phyloP scores from a whole-genome alignment of 805 yeast genomes.

The Candida tibetensis region DNA sequence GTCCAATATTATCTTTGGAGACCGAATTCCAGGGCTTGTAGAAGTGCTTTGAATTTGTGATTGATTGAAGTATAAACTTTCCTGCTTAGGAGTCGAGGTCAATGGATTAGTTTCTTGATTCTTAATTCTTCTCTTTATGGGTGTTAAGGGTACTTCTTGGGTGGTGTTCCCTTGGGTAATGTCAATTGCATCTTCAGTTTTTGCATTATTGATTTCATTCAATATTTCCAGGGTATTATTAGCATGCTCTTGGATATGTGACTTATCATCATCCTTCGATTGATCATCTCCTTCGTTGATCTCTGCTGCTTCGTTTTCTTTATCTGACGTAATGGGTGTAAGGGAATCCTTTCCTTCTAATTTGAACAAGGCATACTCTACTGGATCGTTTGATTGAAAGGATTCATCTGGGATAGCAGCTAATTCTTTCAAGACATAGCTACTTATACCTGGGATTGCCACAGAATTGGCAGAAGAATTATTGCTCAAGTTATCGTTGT shows the following conservation, averaged over 20 bases:
- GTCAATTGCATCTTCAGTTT: conserved; percentile 35
- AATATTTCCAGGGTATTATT: conserved; percentile 32
- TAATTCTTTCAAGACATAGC: conserved; percentile 48
- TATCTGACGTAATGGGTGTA: not conserved
- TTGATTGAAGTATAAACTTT: conserved; percentile 6
- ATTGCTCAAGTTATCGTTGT: conserved; percentile 8
- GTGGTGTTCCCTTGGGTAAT: conserved; percentile 15
- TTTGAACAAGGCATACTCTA: conserved; percentile 69
- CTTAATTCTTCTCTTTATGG: conserved; percentile 15
- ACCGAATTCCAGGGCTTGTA: conserved; percentile 8
- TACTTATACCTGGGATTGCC: conserved; percentile 55
- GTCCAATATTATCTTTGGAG: conserved; percentile 36
- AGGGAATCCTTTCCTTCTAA: conserved; percentile 60
- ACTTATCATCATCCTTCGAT: conserved; percentile 9
- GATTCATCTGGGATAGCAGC: conserved; percentile 85
- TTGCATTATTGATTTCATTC: conserved; percentile 38
- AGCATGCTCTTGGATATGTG: conserved; percentile 6
- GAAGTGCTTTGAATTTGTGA: conserved; percentile 4
- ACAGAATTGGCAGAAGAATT: conserved; percentile 22
- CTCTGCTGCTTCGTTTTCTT: not conserved
- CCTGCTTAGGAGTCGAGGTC: conserved; percentile 15
- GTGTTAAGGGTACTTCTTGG: conserved; percentile 31
- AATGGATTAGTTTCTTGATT: conserved; percentile 4
- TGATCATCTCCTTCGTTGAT: conserved; percentile 5
- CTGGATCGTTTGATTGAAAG: conserved; percentile 61